A percentile compares a stretch with the other conserved stretches of the same genome.
Evolutionary conservation across 2,329 filamentous ascomycete species (phyloP).

Genomic region (Microsporum ferrugineum): DNA sequence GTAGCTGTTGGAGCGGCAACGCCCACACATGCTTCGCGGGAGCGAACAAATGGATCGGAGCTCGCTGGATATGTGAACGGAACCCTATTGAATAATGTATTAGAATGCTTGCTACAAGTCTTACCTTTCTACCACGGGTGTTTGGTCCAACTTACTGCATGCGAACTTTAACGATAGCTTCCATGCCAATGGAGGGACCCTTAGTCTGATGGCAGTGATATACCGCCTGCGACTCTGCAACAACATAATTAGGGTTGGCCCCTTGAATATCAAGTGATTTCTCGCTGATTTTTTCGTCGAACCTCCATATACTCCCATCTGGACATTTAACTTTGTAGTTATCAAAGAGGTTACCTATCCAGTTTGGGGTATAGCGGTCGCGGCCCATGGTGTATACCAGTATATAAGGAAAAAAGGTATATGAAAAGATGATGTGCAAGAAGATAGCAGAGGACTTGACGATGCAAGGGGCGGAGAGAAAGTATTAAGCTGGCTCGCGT

Average conservation of each 20-base stretch:
- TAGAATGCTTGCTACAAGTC: neutral
- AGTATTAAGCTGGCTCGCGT: neutral
- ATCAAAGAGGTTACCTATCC: neutral
- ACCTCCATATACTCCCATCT: neutral
- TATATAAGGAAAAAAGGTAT: neutral
- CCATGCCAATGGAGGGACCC: conserved; percentile 1
- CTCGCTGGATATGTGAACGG: neutral
- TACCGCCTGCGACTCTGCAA: conserved; percentile 5
- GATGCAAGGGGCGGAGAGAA: neutral
- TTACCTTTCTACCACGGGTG: neutral
- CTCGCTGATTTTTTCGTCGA: neutral
- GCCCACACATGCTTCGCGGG: neutral
- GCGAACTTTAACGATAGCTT: conserved; percentile 10
- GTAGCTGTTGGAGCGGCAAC: neutral
- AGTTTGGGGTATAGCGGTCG: neutral
- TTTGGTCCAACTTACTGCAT: conserved; percentile 8
- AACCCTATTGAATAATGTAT: neutral
- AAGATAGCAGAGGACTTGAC: neutral
- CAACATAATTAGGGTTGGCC: neutral
- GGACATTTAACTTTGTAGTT: neutral
- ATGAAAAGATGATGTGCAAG: neutral
- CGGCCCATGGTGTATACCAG: neutral
- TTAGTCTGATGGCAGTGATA: conserved; percentile 4
- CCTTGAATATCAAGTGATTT: neutral
- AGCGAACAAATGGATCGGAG: neutral